Conservation (phyloP, 495 filamentous ascomycete species). For the Neurospora sp. region DNA sequence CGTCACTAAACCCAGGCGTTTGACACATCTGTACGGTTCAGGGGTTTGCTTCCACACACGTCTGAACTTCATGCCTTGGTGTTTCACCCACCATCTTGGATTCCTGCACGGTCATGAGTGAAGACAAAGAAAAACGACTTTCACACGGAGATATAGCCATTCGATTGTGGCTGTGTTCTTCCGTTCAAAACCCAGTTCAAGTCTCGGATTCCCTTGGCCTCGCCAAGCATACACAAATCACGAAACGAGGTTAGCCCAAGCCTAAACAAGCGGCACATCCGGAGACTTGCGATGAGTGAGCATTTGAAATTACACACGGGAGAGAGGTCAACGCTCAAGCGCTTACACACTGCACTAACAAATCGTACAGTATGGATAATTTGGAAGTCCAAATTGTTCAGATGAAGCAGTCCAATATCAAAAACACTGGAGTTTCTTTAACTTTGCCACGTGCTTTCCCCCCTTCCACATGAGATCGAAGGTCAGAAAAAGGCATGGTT, state of each 20-base stretch:
- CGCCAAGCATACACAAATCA: not conserved
- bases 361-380: not conserved
- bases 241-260: not conserved
- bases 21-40: not conserved
- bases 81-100: not conserved
- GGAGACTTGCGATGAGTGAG: not conserved
- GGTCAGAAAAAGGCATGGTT: not conserved
- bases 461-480: not conserved
- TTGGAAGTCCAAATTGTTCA: not conserved
- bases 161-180: not conserved
- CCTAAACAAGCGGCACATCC: not conserved
- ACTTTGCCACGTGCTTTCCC: not conserved
- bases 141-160: not conserved
- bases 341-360: not conserved
- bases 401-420: not conserved
- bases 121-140: not conserved
- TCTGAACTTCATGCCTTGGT: not conserved
- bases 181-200: not conserved
- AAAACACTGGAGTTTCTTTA: not conserved
- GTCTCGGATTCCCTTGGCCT: not conserved
- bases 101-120: not conserved
- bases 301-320: not conserved
- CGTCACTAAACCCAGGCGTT: not conserved
- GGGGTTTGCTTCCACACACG: not conserved
- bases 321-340: not conserved